Conservation (phyloP, 2,329 filamentous ascomycete species). For the Colletotrichum sidae region DNA sequence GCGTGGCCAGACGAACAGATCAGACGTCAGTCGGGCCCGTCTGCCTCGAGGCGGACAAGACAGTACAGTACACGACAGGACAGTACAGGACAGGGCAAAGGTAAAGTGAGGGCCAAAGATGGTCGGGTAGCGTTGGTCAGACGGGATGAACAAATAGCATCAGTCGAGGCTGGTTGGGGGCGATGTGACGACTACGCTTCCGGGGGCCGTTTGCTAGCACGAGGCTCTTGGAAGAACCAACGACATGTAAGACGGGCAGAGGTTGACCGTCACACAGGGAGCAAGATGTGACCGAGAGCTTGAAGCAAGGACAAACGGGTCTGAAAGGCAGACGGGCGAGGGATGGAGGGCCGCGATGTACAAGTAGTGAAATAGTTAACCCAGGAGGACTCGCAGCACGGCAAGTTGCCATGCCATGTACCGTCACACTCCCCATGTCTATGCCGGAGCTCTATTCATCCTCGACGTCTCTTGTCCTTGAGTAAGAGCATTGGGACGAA, state of each 20-base stretch:
- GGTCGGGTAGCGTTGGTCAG: conserved; percentile 23
- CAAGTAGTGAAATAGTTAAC: no score
- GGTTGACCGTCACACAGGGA: conserved; percentile 18
- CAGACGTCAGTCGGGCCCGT: conserved; percentile 8
- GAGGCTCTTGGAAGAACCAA: conserved; percentile 19
- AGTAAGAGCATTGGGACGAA: no score
- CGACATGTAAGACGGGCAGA: conserved; percentile 3
- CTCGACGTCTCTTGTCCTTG: no score
- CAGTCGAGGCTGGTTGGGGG: conserved; percentile 2
- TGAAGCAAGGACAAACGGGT: conserved; percentile 9
- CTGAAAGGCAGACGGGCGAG: no score
- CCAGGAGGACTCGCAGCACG: no score
- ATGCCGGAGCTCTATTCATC: no score
- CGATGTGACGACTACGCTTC: not conserved
- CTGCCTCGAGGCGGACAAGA: no score
- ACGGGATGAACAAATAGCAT: conserved; percentile 20
- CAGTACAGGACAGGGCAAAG: no score
- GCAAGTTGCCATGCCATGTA: no score
- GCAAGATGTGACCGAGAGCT: not conserved
- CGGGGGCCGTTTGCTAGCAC: conserved; percentile 23
- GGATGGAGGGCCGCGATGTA: no score
- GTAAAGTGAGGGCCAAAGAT: conserved; percentile 22
- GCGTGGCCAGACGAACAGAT: conserved; percentile 26
- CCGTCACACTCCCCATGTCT: no score
- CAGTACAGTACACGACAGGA: no score